Evolutionary conservation across 441 rosid species (phyloP).

Genomic region (Brassica balearica): DNA sequence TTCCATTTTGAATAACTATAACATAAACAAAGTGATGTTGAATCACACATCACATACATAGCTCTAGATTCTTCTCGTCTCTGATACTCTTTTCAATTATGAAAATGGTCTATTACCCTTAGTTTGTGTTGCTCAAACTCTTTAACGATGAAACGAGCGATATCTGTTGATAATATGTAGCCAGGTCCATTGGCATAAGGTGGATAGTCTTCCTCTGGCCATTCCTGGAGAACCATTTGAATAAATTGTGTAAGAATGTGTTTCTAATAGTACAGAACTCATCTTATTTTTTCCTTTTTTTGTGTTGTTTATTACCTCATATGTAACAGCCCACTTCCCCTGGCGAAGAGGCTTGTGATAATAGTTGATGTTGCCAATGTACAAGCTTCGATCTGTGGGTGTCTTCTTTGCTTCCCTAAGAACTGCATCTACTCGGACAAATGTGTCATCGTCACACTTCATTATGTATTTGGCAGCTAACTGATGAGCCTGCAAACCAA

Average conservation of each 20-base stretch:
- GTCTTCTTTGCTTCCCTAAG: constrained; percentile 54
- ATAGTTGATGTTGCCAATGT: constrained; percentile 67
- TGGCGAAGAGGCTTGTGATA: constrained; percentile 63
- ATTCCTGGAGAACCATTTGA: constrained; percentile 49
- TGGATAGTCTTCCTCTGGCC: constrained; percentile 64
- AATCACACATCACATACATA: constrained; percentile 1
- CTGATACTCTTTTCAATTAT: constrained; percentile 6
- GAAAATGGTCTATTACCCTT: constrained; percentile 37
- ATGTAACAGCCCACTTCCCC: constrained; percentile 73
- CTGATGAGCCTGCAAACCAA: constrained; percentile 51
- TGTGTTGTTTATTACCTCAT: constrained; percentile 50
- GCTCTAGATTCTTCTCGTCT: not conserved
- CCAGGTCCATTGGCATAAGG: constrained; percentile 83
- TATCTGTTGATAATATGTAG: constrained; percentile 62
- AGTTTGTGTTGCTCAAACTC: constrained; percentile 51
- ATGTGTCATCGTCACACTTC: constrained; percentile 81
- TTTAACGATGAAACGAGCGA: constrained; percentile 50
- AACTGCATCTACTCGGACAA: constrained; percentile 69
- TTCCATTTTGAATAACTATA: constrained; percentile 75
- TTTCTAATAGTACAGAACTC: not conserved
- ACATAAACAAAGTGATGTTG: not conserved
- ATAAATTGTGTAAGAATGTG: not conserved
- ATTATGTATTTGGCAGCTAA: constrained; percentile 60
- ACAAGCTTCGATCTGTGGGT: constrained; percentile 49
- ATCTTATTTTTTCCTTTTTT: not conserved